Conservation (phyloP, 2,329 filamentous ascomycete genomes). For the Botryotinia narcissicola region DNA sequence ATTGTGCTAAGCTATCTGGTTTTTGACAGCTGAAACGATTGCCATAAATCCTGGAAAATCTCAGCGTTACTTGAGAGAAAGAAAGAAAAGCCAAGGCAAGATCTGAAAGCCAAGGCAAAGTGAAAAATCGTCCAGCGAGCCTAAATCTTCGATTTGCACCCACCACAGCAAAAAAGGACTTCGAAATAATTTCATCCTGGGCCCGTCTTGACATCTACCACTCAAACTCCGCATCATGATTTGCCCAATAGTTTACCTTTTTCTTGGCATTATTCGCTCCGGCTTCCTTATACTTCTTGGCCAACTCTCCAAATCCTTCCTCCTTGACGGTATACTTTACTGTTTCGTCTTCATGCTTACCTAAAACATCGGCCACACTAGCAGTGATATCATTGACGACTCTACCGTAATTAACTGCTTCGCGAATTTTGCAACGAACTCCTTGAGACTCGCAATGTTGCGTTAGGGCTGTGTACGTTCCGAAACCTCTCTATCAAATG, state of each 20-base stretch:
- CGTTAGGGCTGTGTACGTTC: constrained; percentile 44
- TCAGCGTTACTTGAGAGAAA: background rate
- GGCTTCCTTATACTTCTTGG: background rate
- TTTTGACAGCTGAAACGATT: background rate
- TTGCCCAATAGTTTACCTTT: constrained; percentile 12
- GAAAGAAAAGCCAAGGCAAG: background rate
- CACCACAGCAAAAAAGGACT: background rate
- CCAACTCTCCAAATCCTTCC: constrained; percentile 11
- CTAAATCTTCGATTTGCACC: background rate
- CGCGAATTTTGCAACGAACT: constrained; percentile 45
- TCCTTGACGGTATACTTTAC: constrained; percentile 37
- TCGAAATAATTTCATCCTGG: no score
- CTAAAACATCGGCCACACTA: constrained; percentile 36
- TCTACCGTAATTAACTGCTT: constrained; percentile 42
- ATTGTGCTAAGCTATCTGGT: background rate
- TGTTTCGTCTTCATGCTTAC: constrained; percentile 39
- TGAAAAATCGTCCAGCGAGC: background rate
- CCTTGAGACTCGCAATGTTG: constrained; percentile 50
- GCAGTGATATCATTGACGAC: constrained; percentile 44
- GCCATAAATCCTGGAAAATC: background rate
- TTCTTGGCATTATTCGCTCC: constrained; percentile 6
- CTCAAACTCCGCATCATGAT: background rate
- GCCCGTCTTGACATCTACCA: background rate
- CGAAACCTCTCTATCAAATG: constrained; percentile 38
- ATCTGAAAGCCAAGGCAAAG: background rate